Base-by-base conservation (phyloP, 305 asterid genomes). In the Plantago coronopus region DNA sequence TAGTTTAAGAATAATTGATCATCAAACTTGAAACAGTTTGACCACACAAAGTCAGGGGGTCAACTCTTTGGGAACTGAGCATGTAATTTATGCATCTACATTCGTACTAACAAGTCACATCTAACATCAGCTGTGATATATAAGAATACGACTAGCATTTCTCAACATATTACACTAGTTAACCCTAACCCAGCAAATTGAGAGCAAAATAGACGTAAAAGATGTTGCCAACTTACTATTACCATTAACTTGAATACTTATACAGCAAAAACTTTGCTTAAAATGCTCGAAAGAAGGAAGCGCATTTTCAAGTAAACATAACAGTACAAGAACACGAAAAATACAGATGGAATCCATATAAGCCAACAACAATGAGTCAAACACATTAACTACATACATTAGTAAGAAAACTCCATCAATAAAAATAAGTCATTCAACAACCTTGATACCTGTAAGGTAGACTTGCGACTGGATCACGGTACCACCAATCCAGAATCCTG, bases 401-500 rank as follows among this genome's bases (percentile, higher is more conserved):
- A 53, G 54, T 12, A 56, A 17, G 17, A 38, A 29, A 57, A 12
- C 50, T 27, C 49, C 57, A 65, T 18, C 45, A 17, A 17, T 47
- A 45, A 59, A 43, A 15, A 45, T n/a, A 38, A 59, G 55, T 89
- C 80, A 88, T 59, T 87, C 99, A 0, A 66, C 65, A 14, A 79
- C 83, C 69, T 82, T 85, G 66, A 89, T 68, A 21, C 89, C 99
- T 1, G 87, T 87, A 45, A 85, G 81, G 71, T 93, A 93, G 69
- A 89, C 99, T 75, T 82, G 94, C 69, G 95, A 69, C 71, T 82
- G 97, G 64, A 93, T 82, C 62, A 84, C 83, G 60, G 85, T 82
- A 59, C 96, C 97, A 17, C 88, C 88, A 45, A 87, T 84, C 94
- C 96, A 87, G 67, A 93, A 93, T 13, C 99, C 99, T 1, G 99